Evolutionary conservation across 192 early-diverging fungal species (phyloP).

Genomic region (Backusella mclennaniae): DNA sequence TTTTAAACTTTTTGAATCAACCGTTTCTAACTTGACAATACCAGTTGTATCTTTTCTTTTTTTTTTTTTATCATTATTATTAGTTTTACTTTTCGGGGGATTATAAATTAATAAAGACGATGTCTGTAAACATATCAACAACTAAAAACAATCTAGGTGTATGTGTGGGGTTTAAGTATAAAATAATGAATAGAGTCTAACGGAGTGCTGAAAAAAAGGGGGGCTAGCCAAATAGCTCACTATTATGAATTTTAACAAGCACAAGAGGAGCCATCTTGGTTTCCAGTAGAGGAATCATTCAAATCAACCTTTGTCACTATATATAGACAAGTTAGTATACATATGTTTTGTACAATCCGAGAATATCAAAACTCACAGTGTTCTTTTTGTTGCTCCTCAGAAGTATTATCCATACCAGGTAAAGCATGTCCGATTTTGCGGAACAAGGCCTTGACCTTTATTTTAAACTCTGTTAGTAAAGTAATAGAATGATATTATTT

Average conservation of each 20-base stretch:
- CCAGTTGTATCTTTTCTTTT: not conserved
- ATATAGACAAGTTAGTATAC: not conserved
- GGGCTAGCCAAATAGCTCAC: not conserved
- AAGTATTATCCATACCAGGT: slow-evolving; percentile 75
- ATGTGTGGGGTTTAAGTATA: too few species aligned
- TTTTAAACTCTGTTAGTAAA: not conserved
- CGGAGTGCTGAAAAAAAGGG: too few species aligned
- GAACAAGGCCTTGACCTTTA: slow-evolving; percentile 93
- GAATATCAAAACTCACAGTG: slow-evolving; percentile 22
- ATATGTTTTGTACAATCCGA: not conserved
- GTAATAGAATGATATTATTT: not conserved
- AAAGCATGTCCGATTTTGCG: slow-evolving; percentile 95
- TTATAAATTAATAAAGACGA: too few species aligned
- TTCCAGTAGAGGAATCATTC: slow-evolving; percentile 15
- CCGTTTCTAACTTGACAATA: not conserved
- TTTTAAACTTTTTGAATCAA: too few species aligned
- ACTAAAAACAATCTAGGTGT: too few species aligned
- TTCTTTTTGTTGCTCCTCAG: slow-evolving; percentile 46
- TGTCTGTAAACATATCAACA: too few species aligned
- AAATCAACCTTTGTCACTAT: slow-evolving; percentile 38
- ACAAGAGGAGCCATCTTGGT: slow-evolving; percentile 24
- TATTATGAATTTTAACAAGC: slow-evolving; percentile 19
- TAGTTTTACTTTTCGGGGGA: too few species aligned
- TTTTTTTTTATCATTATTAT: not conserved
- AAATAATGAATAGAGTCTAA: not conserved